phyloP scores from a whole-genome alignment of 208 protist genomes.

The Balamuthia mandrillaris region DNA sequence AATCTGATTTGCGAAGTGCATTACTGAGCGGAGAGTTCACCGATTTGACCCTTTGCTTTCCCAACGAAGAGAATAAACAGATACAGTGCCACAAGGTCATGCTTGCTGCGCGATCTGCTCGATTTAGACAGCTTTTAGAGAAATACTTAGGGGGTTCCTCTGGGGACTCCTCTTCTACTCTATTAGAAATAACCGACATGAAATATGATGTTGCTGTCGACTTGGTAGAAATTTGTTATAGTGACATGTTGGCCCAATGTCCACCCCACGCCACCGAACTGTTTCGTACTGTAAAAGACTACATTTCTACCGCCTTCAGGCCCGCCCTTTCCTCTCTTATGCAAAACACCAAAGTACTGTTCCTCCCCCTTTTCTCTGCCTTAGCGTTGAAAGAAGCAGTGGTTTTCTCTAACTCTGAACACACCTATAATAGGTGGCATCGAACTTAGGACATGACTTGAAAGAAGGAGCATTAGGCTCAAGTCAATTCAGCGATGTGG shows the following conservation, averaged over 20 bases:
- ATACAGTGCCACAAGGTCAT: slow-evolving; percentile 12
- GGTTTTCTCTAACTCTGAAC: background rate
- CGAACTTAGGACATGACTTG: background rate
- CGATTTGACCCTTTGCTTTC: slow-evolving; percentile 18
- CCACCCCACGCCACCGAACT: too few species aligned
- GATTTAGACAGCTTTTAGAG: background rate
- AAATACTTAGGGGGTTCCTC: too few species aligned
- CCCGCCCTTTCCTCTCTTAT: slow-evolving; percentile 7
- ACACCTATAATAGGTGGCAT: background rate
- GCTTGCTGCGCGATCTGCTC: background rate
- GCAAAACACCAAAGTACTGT: background rate
- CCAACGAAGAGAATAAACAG: background rate
- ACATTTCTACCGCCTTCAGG: background rate
- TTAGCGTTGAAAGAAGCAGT: background rate
- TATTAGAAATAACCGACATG: too few species aligned
- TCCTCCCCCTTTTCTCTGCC: too few species aligned
- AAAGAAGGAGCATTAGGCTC: background rate
- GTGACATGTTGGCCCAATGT: too few species aligned
- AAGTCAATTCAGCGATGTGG: background rate
- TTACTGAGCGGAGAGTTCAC: background rate
- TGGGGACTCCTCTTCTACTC: too few species aligned
- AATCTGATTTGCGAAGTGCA: slow-evolving; percentile 12
- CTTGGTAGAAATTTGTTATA: too few species aligned
- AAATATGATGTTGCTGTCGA: too few species aligned
- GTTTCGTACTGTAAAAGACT: slow-evolving; percentile 25